Evolutionary conservation across 495 filamentous ascomycete genomes (phyloP), one percentile per base, ranked within the genome.

Genomic region (Hyaloscypha hepaticicola): DNA sequence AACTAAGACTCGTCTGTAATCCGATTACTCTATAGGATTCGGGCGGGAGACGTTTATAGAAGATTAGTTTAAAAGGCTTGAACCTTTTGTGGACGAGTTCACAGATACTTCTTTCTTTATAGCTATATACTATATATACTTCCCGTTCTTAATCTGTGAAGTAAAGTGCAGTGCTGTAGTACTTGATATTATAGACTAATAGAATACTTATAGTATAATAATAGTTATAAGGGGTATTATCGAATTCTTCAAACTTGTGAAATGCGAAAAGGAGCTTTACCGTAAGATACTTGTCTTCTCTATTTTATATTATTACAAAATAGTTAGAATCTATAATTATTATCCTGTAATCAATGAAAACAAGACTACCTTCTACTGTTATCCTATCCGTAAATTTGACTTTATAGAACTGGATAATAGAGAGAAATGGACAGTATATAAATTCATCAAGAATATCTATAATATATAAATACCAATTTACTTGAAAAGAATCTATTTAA

Each of bases 21-120:
- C 78, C 9, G 75, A 81, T 63, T 80, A 76, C 63, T 72, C 74
- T 22, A 71, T 79, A 12, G 78, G 76, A 29, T 81, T 81, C n/a
- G 16, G 3, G 22, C 48, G 48, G n/a, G 48, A 5, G 22, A 16
- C 16, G 7, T 50, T 50, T 50, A 50, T 57, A 61, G 58, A 61
- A 67, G 74, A 71, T 74, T 69, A 80, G 65, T 73, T 80, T 5
- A 34, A 66, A n/a, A 81, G 74, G 69, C 65, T 82, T 3, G 29
- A 66, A 48, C 77, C 77, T 19, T 73, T 77, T 29, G 58, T 80
- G 27, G 75, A 74, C 56, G 66, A 73, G 58, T 38, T 67, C 19
- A 19, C 56, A 24, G 33, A 60, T 26, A 55, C 48, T 12, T 66
- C 53, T 27, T 31, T 56, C 27, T 56, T 56, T 31, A 73, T 78